Conservation (phyloP, 73 alveolate species). For the Tetrahymena thermophila region DNA sequence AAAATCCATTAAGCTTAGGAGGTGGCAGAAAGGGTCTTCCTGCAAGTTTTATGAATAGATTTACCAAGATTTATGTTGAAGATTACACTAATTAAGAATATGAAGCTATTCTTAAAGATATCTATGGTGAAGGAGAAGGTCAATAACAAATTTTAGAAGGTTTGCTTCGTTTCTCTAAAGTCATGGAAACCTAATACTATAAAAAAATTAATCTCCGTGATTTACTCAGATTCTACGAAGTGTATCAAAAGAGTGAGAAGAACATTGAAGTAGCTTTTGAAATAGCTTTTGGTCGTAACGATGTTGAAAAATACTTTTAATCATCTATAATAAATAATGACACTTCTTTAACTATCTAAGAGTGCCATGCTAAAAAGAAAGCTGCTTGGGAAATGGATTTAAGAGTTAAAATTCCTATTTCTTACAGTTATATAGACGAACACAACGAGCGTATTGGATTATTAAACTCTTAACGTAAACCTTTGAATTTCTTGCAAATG, state of each 20-base stretch:
- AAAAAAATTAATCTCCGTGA: not conserved
- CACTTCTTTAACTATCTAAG: not conserved
- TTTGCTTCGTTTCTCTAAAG: not conserved
- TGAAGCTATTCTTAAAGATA: not conserved
- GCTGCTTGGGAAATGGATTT: conserved; percentile 4
- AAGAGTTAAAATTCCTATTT: not conserved
- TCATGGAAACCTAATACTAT: not conserved
- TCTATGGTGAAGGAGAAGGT: not conserved
- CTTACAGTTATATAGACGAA: not conserved
- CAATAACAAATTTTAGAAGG: not conserved
- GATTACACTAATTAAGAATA: not conserved
- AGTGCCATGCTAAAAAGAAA: not conserved
- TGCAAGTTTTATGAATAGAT: conserved; percentile 94
- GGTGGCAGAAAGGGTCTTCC: conserved; percentile 98
- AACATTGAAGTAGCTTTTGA: not conserved
- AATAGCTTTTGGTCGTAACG: not conserved
- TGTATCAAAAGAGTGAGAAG: not conserved
- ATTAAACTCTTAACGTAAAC: not conserved
- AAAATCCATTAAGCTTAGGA: conserved; percentile 37
- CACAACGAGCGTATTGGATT: not conserved
- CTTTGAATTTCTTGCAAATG: not conserved
- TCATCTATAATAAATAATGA: not conserved
- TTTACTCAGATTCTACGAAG: not conserved
- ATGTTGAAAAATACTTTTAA: not conserved
- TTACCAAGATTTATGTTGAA: conserved; percentile 68